Evolutionary conservation across 176 grass and related monocot genomes (phyloP), one percentile per base, ranked within the genome.

Genomic region (Areca catechu): DNA sequence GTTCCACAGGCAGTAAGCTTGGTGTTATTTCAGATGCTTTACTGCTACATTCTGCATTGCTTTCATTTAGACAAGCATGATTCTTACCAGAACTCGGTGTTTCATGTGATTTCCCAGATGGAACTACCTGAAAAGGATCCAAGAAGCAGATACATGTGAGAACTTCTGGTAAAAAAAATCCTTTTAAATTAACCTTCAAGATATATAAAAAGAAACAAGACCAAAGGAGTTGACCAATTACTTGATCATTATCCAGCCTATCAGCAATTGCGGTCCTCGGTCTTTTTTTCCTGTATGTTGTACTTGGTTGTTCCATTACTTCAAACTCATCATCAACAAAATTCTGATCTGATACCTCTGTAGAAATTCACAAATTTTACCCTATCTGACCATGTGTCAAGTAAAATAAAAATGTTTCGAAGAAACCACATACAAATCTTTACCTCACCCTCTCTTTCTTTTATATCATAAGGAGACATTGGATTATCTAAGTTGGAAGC

Each of bases 311-410:
- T 52, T 67, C 65, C 27, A 51, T 78, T 29, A 69, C 58, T 76
- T 83, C 83, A 4, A 48, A 57, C 56, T 83, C 87, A 7, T 80
- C 78, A 10, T 84, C 75, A 56, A 62, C 48, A 60, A 97, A 97
- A 76, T 97, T 97, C 78, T 97, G 93, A 75, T 80, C 93, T 54
- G 83, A 97, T 4, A 91, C 71, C 76, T 97, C 93, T 97, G 83
- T 2, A 71, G 54, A 70, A 70, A 34, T 34, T 34, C 30, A 34
- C 30, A 34, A 34, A 34, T 34, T 7, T 34, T 34, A 34, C 30
- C 30, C 5, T 34, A 7, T 34, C 4, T 34, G 30, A 34, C 30
- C 5, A 34, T 1, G 4, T 34, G 7, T 34, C 30, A 34, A 34
- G 30, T 9, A 34, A 34, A 34, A 34, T 34, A 34, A 10, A 34